Percentiles rank a stretch among this genome's conserved stretches.
Evolutionary conservation across 441 rosid genomes (phyloP).

Genomic region (Populus hybrid): DNA sequence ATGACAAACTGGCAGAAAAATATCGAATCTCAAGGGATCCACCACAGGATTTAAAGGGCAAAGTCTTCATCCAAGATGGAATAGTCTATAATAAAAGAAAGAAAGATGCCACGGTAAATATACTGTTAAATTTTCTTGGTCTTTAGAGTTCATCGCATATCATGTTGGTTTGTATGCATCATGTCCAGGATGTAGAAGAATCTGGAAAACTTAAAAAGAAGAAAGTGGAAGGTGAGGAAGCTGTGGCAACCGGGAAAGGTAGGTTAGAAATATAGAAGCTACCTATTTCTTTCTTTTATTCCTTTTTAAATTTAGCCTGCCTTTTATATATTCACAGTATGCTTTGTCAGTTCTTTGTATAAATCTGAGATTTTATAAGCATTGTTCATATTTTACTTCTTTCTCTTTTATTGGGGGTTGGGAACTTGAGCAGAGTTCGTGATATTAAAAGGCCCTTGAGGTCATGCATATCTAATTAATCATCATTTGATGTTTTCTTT

Average conservation of each 20-base stretch:
- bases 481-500: conserved; percentile 15
- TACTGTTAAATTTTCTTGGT: conserved; percentile 6
- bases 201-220: conserved; percentile 54
- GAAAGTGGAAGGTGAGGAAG: conserved; percentile 48
- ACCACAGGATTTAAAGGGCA: conserved; percentile 61
- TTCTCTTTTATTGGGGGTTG: background rate
- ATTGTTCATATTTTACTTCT: background rate
- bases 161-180: conserved; percentile 18
- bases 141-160: conserved; percentile 17
- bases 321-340: background rate
- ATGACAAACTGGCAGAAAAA: conserved; percentile 59
- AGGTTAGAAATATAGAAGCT: conserved; percentile 27
- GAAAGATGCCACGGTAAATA: conserved; percentile 28
- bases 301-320: background rate
- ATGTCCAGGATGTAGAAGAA: conserved; percentile 50
- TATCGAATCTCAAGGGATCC: conserved; percentile 64
- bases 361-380: background rate
- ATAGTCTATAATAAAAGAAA: conserved; percentile 40
- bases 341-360: background rate
- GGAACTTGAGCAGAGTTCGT: background rate
- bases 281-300: background rate
- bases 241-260: conserved; percentile 17
- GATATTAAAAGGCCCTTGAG: background rate
- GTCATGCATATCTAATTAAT: background rate
- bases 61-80: conserved; percentile 63